These are phyloP conservation scores for Adansonia gregorii DNA, from an alignment of 441 rosid species.

Conservation along the genomic window DNA sequence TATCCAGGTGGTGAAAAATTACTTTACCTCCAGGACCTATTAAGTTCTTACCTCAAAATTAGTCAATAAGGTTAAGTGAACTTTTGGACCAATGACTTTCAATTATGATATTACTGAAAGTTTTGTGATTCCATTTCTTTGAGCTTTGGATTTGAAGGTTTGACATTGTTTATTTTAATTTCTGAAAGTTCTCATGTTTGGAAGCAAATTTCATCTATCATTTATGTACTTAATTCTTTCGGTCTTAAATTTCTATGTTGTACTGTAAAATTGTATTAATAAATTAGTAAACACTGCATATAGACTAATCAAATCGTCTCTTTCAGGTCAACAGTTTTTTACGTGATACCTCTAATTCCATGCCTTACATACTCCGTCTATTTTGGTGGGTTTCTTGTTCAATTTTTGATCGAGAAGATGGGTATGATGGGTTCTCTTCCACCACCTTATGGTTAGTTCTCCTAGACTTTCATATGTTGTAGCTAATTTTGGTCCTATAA, in stretches of 20 bases:
- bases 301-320: conserved; percentile 35
- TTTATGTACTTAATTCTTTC: conserved; percentile 2
- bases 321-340: conserved; percentile 75
- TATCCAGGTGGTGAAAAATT: background rate
- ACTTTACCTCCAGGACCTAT: background rate
- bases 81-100: conserved; percentile 9
- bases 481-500: background rate
- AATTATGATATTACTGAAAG: background rate
- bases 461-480: conserved; percentile 22
- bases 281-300: conserved; percentile 4
- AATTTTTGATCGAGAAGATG: conserved; percentile 90
- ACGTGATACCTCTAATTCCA: conserved; percentile 72
- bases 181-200: conserved; percentile 9
- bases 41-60: background rate
- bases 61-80: background rate
- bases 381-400: conserved; percentile 82
- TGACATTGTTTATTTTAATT: background rate
- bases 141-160: background rate
- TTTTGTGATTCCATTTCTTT: conserved; percentile 1
- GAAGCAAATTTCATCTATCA: background rate
- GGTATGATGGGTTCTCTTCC: conserved; percentile 96
- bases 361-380: conserved; percentile 69
- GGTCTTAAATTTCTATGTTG: conserved; percentile 10
- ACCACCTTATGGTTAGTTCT: conserved; percentile 86
- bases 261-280: background rate